Conservation (phyloP, 148 eudicot genomes). For the Nepenthes gracilis region DNA sequence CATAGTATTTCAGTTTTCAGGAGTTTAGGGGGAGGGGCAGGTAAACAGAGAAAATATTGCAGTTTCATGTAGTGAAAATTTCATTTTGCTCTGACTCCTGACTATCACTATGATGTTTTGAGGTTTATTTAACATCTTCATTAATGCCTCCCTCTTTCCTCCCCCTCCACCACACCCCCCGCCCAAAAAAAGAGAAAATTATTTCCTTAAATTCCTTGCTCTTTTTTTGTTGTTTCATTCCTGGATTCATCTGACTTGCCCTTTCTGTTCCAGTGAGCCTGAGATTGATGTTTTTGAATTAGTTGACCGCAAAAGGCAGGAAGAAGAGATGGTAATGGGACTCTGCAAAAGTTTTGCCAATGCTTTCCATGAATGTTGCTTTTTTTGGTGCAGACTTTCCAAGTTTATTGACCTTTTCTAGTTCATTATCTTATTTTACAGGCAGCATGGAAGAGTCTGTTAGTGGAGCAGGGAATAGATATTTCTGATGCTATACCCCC, state of each 20-base stretch:
- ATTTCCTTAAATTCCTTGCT: background rate
- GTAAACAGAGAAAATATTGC: too few species aligned
- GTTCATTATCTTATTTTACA: conserved; percentile 13
- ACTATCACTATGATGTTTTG: too few species aligned
- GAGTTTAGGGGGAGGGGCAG: too few species aligned
- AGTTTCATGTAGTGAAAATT: too few species aligned
- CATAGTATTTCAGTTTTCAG: too few species aligned
- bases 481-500: conserved; percentile 36
- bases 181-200: too few species aligned
- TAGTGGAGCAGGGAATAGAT: conserved; percentile 27
- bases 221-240: background rate
- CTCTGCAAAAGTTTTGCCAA: background rate
- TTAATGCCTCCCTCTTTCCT: too few species aligned
- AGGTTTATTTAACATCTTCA: too few species aligned
- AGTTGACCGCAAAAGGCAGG: conserved; percentile 66
- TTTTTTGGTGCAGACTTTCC: background rate
- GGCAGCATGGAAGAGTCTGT: conserved; percentile 62
- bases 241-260: background rate
- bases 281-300: conserved; percentile 94
- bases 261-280: conserved; percentile 45
- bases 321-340: conserved; percentile 72
- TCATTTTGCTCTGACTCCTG: background rate
- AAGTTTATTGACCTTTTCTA: conserved; percentile 1
- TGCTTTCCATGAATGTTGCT: background rate
- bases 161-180: too few species aligned